Base-by-base conservation (phyloP, 2,329 filamentous ascomycete species). In the Daldinia sp. region DNA sequence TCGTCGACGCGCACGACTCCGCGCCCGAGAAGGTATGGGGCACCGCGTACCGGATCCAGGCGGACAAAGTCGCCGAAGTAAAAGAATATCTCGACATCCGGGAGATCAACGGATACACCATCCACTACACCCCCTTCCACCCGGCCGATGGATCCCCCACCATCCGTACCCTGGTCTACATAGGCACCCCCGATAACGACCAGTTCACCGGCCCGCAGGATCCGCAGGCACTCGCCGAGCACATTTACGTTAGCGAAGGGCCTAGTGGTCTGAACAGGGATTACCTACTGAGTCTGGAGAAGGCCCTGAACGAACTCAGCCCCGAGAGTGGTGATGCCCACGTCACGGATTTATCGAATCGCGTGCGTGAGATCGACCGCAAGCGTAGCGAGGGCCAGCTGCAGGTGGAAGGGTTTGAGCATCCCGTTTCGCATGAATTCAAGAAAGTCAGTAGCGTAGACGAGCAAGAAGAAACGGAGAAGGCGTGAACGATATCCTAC, bases 101-200 rank as follows among this genome's bases (percentile, higher is more conserved):
- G 51, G 96, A 99, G 81, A 97, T 98, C 78, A 97, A 98, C 82
- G 96, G 96, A 28, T 99, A 99, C 81, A 93, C 90, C 60, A 97
- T 97, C 73, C 94, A 98, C 81, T 93, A 94, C 80, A 93, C 94
- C 30, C 89, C 92, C 0, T 98, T 98, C 79, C 85, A 94, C 74
- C 89, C 91, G 6, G 85, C 87, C 3, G 71, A 79, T 50, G 69
- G 69, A 18, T 63, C 30, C 23, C 74, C n/a, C 3, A 73, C 80
- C 20, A 86, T 89, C 74, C 80, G 78, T 60, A 85, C 87, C 66
- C 87, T 98, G 70, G 93, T 97, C 1, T 99, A 99, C 80, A 98
- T 99, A 76, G 96, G 96, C 23, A 92, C 97, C 1, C 96, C 96
- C 0, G 89, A 91, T 51, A 99, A 99, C 77, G 91, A 93, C 62